Percentiles rank a stretch among this genome's conserved stretches.
Evolutionary conservation across 768 basidiomycete genomes (phyloP).

Genomic region (Dioszegia hungarica): DNA sequence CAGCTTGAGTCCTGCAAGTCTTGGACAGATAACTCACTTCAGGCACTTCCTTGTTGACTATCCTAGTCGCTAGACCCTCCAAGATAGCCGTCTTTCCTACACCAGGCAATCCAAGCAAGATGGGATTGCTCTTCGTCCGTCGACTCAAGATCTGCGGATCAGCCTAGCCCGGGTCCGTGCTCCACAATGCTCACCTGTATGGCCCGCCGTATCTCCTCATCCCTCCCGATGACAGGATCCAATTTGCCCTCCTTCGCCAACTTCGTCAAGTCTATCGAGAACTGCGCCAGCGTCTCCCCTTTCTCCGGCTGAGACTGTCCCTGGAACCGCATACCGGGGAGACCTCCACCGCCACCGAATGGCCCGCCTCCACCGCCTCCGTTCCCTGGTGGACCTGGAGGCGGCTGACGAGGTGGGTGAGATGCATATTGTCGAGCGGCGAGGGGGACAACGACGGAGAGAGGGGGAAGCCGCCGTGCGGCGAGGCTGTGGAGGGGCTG

Average conservation of each 20-base stretch:
- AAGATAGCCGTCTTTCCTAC: slow-evolving; percentile 91
- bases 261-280: slow-evolving; percentile 75
- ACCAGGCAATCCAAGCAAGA: slow-evolving; percentile 68
- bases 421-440: slow-evolving; percentile 20
- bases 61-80: slow-evolving; percentile 80
- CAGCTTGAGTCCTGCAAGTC: not conserved
- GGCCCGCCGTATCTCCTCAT: slow-evolving; percentile 74
- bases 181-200: slow-evolving; percentile 55
- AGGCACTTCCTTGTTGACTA: slow-evolving; percentile 83
- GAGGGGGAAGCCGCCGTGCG: not conserved
- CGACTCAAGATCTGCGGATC: slow-evolving; percentile 56
- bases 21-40: slow-evolving; percentile 59
- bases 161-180: not conserved
- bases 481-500: slow-evolving; percentile 4
- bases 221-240: slow-evolving; percentile 75
- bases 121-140: slow-evolving; percentile 87
- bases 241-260: slow-evolving; percentile 77
- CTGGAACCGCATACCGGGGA: slow-evolving; percentile 40
- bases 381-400: slow-evolving; percentile 11
- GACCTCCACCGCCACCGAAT: slow-evolving; percentile 20
- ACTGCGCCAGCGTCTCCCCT: slow-evolving; percentile 82
- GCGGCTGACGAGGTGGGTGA: slow-evolving; percentile 21
- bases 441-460: not conserved
- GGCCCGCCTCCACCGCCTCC: slow-evolving; percentile 6
- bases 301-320: slow-evolving; percentile 53